Percentiles rank a stretch among this genome's conserved stretches.
Evolutionary conservation across 306 rosid genomes (phyloP).

Genomic region (Trifolium repens): DNA sequence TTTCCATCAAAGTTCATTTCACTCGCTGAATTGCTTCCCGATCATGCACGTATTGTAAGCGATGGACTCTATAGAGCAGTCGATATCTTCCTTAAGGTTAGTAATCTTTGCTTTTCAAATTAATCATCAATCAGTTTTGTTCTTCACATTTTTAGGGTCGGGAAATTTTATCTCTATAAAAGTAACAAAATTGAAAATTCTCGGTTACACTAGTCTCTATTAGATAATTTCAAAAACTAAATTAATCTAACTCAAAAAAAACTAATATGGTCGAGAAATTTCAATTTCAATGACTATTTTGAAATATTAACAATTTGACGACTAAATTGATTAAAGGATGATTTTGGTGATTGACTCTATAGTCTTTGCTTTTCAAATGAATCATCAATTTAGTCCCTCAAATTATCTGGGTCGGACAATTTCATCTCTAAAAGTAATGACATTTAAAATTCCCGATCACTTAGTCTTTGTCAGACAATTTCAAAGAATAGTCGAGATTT

Average conservation of each 20-base stretch:
- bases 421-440: not conserved
- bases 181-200: not conserved
- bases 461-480: not conserved
- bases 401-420: not conserved
- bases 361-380: no score
- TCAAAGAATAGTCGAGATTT: not conserved
- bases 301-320: not conserved
- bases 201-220: not conserved
- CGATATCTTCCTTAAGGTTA: slow-evolving; percentile 95
- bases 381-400: not conserved
- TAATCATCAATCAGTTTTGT: not conserved
- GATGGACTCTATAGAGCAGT: slow-evolving; percentile 91
- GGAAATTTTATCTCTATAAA: not conserved
- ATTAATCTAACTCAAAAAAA: not conserved
- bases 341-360: no score
- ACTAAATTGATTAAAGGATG: no score
- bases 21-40: slow-evolving; percentile 88
- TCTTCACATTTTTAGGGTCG: not conserved
- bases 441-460: not conserved
- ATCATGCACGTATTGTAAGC: slow-evolving; percentile 85
- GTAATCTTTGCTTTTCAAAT: slow-evolving; percentile 22
- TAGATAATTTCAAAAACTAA: not conserved
- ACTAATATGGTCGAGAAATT: not conserved
- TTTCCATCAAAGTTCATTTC: slow-evolving; percentile 78
- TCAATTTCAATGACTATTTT: not conserved